Evolutionary conservation across 441 rosid species (phyloP).

Genomic region (Biscutella laevigata): DNA sequence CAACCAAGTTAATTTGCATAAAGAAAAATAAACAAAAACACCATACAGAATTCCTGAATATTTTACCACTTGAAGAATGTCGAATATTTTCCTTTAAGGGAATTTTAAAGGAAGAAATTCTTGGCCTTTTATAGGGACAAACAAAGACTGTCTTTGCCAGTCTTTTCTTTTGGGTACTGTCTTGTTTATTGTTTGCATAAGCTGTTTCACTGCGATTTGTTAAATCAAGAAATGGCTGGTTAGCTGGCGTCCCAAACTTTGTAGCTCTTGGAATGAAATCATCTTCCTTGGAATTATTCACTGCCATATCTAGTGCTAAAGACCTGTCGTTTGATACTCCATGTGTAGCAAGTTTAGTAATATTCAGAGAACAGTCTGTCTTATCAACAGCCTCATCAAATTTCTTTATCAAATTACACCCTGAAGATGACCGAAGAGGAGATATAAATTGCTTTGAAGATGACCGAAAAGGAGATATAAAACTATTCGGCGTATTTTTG

Average conservation of each 20-base stretch:
- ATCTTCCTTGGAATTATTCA: slow-evolving; percentile 27
- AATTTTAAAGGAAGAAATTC: slow-evolving; percentile 50
- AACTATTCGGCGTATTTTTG: slow-evolving; percentile 34
- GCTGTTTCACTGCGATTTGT: slow-evolving; percentile 39
- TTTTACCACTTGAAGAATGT: slow-evolving; percentile 43
- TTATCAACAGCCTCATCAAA: slow-evolving; percentile 48
- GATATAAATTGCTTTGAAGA: slow-evolving; percentile 36
- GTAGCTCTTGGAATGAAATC: slow-evolving; percentile 24
- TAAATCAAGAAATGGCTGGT: slow-evolving; percentile 49
- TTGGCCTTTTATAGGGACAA: slow-evolving; percentile 82
- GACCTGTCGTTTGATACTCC: slow-evolving; percentile 25
- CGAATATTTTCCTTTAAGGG: slow-evolving; percentile 46
- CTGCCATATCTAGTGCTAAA: slow-evolving; percentile 12
- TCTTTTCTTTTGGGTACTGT: slow-evolving; percentile 32
- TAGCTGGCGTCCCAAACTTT: slow-evolving; percentile 34
- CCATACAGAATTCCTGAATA: slow-evolving; percentile 1
- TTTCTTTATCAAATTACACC: slow-evolving; percentile 37
- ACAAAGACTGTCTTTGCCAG: slow-evolving; percentile 28
- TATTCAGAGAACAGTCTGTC: slow-evolving; percentile 17
- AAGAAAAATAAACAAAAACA: not conserved
- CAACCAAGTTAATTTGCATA: slow-evolving; percentile 11
- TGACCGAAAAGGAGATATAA: slow-evolving; percentile 51
- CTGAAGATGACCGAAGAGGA: too few species aligned
- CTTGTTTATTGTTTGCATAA: slow-evolving; percentile 27
- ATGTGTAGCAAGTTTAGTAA: slow-evolving; percentile 23